A percentile compares a stretch with the other conserved stretches of the same genome.
Evolutionary conservation across 192 early-diverging fungal species (phyloP).

Genomic region (Bifiguratus adelaidae): DNA sequence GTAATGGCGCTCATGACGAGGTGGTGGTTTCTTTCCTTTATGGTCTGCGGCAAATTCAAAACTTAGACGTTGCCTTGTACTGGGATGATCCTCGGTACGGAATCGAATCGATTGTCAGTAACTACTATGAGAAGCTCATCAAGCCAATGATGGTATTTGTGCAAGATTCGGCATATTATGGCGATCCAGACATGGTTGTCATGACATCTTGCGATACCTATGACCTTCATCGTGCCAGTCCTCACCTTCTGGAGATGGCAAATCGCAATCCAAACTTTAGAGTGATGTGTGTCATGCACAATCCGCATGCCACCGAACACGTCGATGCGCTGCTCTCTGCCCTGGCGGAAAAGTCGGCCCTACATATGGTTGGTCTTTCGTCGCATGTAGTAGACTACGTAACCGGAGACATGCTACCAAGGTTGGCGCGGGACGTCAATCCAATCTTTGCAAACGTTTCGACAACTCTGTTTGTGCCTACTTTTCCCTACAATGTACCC

Average conservation of each 20-base stretch:
- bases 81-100: not conserved
- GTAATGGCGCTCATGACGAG: not conserved
- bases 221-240: not conserved
- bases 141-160: not conserved
- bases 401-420: not conserved
- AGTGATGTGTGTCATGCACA: slow-evolving; percentile 1
- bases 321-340: not conserved
- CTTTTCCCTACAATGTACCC: not conserved
- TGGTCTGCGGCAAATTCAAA: not conserved
- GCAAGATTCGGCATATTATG: not conserved
- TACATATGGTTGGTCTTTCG: slow-evolving; percentile 1
- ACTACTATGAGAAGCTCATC: not conserved
- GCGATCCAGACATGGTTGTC: not conserved
- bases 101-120: not conserved
- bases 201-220: not conserved
- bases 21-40: not conserved
- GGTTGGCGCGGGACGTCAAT: not conserved
- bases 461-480: not conserved
- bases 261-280: not conserved
- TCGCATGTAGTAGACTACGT: slow-evolving; percentile 1
- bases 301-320: not conserved
- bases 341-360: not conserved
- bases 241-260: not conserved
- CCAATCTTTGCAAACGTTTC: not conserved
- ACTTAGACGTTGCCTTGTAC: slow-evolving; percentile 1